Conservation (phyloP, 2,329 filamentous ascomycete species). For the Venturia asperata region DNA sequence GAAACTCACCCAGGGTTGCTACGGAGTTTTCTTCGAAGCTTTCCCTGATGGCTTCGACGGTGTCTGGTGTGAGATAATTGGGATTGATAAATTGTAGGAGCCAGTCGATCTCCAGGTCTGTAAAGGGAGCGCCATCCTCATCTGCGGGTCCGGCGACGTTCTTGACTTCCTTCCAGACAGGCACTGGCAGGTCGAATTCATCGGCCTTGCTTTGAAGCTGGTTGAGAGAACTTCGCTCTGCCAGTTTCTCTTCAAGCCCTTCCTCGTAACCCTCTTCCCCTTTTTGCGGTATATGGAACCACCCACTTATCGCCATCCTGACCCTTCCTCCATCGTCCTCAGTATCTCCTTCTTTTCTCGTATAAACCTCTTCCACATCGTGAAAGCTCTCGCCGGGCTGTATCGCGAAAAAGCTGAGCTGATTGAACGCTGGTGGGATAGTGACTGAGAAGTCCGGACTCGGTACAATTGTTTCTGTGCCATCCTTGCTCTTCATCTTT, state of each 20-base stretch:
- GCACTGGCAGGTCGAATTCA: slow-evolving; percentile 74
- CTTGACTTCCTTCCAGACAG: slow-evolving; percentile 45
- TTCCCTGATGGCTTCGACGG: slow-evolving; percentile 71
- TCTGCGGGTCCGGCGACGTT: slow-evolving; percentile 35
- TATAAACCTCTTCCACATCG: slow-evolving; percentile 96
- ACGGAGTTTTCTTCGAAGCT: slow-evolving; percentile 78
- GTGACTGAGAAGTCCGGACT: slow-evolving; percentile 68
- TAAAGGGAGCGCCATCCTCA: slow-evolving; percentile 51
- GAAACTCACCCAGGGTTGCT: slow-evolving; percentile 70
- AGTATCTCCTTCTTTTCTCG: slow-evolving; percentile 53
- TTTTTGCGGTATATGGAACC: slow-evolving; percentile 96
- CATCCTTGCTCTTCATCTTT: slow-evolving; percentile 58
- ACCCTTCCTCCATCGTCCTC: slow-evolving; percentile 63
- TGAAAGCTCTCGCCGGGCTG: slow-evolving; percentile 99
- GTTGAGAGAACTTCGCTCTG: slow-evolving; percentile 82
- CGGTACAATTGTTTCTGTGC: slow-evolving; percentile 71
- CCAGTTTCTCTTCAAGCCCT: slow-evolving; percentile 81
- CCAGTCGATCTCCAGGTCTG: slow-evolving; percentile 78
- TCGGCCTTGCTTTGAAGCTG: slow-evolving; percentile 86
- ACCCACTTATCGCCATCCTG: slow-evolving; percentile 96
- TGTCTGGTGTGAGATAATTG: slow-evolving; percentile 86
- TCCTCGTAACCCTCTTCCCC: slow-evolving; percentile 88
- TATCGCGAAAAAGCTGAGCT: slow-evolving; percentile 95
- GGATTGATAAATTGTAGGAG: slow-evolving; percentile 84
- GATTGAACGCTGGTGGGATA: slow-evolving; percentile 94